These are phyloP conservation scores for Silene latifolia DNA, from an alignment of 148 eudicot genomes.

Conservation along the genomic window DNA sequence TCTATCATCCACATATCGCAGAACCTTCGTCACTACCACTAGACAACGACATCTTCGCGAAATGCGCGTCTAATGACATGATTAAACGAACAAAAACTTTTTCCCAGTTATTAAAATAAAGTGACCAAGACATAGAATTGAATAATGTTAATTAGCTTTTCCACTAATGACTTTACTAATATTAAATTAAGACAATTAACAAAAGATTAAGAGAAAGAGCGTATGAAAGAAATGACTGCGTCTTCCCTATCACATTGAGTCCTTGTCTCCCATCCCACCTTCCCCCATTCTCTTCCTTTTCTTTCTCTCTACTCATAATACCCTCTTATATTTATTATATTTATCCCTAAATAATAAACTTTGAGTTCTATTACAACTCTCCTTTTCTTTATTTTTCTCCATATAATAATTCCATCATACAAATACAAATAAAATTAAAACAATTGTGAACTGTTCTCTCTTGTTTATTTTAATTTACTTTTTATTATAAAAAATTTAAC, in stretches of 20 bases:
- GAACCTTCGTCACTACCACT: not conserved
- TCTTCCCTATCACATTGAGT: constrained; percentile 20
- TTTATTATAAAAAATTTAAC: constrained; percentile 10
- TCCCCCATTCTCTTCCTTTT: constrained; percentile 19
- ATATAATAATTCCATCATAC: constrained; percentile 14
- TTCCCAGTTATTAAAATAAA: not conserved
- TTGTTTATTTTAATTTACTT: constrained; percentile 11
- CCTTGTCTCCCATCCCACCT: constrained; percentile 31
- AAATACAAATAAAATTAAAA: constrained; percentile 6
- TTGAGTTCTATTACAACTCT: constrained; percentile 14
- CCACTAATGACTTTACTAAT: constrained; percentile 15
- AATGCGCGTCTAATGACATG: constrained; percentile 2
- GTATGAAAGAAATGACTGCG: constrained; percentile 50
- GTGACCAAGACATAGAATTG: constrained; percentile 3
- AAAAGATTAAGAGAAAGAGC: constrained; percentile 1
- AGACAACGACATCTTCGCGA: not conserved
- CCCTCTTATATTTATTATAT: not conserved
- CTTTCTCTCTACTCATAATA: constrained; percentile 30
- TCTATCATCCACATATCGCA: too few relatives aligned
- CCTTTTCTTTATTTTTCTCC: constrained; percentile 13
- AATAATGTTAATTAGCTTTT: constrained; percentile 7
- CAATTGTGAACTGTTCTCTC: constrained; percentile 5
- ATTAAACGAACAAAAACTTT: not conserved
- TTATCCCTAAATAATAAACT: not conserved
- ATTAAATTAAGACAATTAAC: not conserved